phyloP scores from a whole-genome alignment of 495 filamentous ascomycete genomes.

The Antarctomyces pellizariae region DNA sequence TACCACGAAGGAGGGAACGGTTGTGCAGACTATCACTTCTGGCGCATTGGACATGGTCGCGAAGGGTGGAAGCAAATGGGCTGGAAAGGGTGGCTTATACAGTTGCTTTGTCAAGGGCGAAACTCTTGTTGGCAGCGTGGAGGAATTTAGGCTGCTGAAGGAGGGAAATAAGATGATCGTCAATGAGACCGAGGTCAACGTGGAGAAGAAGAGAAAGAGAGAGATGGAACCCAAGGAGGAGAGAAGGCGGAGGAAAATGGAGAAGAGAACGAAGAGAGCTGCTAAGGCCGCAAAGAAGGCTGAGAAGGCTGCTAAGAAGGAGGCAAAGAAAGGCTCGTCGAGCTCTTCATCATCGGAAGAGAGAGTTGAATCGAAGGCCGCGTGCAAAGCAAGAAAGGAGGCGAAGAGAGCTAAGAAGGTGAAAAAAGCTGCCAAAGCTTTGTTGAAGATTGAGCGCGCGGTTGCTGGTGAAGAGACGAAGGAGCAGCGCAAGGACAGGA shows the following conservation, averaged over 20 bases:
- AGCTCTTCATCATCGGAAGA: constrained; percentile 5
- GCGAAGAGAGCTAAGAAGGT: constrained; percentile 9
- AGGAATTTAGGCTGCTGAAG: constrained; percentile 23
- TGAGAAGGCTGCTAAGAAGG: constrained; percentile 12
- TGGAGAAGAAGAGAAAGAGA: constrained; percentile 13
- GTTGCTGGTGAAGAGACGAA: constrained; percentile 14
- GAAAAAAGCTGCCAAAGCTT: constrained; percentile 8
- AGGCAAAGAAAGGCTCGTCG: constrained; percentile 10
- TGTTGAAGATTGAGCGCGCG: constrained; percentile 7
- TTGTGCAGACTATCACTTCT: constrained; percentile 24
- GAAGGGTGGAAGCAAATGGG: constrained; percentile 17
- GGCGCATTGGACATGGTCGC: constrained; percentile 28
- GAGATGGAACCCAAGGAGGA: constrained; percentile 13
- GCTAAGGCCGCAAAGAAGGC: constrained; percentile 16
- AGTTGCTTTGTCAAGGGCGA: constrained; percentile 60
- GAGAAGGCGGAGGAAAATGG: constrained; percentile 14
- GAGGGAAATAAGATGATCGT: constrained; percentile 8
- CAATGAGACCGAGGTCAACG: constrained; percentile 14
- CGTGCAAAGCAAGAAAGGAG: constrained; percentile 15
- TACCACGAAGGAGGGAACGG: constrained; percentile 20
- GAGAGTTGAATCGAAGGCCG: constrained; percentile 12
- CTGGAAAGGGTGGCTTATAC: constrained; percentile 40
- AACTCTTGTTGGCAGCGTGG: constrained; percentile 43
- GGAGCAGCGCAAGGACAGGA: constrained; percentile 13
- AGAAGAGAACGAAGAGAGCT: constrained; percentile 17